Base-by-base conservation (phyloP, 1,284 basidiomycete genomes). In the Crepidotus sp. region DNA sequence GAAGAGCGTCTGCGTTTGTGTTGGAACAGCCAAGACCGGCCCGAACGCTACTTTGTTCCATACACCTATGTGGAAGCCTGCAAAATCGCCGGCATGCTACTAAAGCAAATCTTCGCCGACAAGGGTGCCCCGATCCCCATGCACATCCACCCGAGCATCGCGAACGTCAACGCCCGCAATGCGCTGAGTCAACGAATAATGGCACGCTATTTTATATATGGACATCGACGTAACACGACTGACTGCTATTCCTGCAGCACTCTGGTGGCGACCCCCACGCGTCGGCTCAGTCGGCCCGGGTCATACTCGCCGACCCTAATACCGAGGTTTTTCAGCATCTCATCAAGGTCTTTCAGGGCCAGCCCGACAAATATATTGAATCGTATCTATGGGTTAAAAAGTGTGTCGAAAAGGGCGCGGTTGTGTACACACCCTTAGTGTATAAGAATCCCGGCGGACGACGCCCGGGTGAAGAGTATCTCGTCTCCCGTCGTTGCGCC, bases 361-460 rank as follows among this genome's bases (percentile, higher is more conserved):
- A 76, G 26, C 65, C 75, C 1, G 70, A 76, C 36, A 86, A 82
- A 59, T 81, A 80, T 52, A 76, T 88, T 36, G 85, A 88, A 52
- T 81, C 81, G 11, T 78, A 81, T 55, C 61, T 83, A 15, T 88
- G 85, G 85, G 77, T 88, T 35, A 83, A 84, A 61, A 80, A 79
- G 54, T 87, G 83, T 50, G 74, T 86, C 30, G 81, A 83, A 53
- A 77, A 70, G 50, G 74, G 78, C 1, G 56, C 68, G 7, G 65
- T 83, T 14, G 60, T 71, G 30, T 85, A 76, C 52, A 85, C 83
- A 1, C 82, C 82, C 0, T 63, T 83, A 22, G 75, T 84, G 0
- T 85, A 84, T 59, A 85, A 84, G 61, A 86, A 88, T 52, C 81
- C 82, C 9, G 84, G 85, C 18, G 85, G 85, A 3, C 66, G 84